phyloP scores from a whole-genome alignment of 768 basidiomycete species.

The Leucocoprinus birnbaumii region DNA sequence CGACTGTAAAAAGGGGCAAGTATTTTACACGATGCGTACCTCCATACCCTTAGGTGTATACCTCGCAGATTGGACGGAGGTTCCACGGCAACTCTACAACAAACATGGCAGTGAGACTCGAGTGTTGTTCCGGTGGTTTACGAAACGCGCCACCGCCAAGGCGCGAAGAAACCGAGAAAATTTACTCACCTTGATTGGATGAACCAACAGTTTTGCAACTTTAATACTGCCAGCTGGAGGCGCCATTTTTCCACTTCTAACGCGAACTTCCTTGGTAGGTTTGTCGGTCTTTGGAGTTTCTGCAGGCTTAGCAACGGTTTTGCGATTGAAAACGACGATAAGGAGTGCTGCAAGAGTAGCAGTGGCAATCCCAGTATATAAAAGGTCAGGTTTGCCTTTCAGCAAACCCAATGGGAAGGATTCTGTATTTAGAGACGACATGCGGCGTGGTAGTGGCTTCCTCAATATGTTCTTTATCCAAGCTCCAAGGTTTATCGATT shows the following conservation, averaged over 20 bases:
- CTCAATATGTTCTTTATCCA: background rate
- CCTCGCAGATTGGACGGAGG: conserved; percentile 49
- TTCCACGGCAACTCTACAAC: conserved; percentile 68
- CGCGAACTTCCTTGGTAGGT: too few relatives aligned
- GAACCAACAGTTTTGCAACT: conserved; percentile 58
- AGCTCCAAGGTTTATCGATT: background rate
- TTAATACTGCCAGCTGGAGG: conserved; percentile 28
- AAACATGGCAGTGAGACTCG: too few relatives aligned
- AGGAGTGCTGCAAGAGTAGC: background rate
- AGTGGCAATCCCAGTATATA: conserved; percentile 4
- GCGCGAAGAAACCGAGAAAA: too few relatives aligned
- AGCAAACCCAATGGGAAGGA: conserved; percentile 2
- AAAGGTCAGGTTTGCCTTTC: background rate
- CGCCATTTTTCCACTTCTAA: conserved; percentile 5
- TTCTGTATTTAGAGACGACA: background rate
- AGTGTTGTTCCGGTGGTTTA: too few relatives aligned
- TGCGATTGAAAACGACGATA: conserved; percentile 8
- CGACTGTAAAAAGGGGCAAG: background rate
- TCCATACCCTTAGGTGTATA: conserved; percentile 66
- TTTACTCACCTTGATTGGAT: conserved; percentile 62
- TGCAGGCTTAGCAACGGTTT: background rate
- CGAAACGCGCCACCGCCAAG: too few relatives aligned
- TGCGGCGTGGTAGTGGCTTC: background rate
- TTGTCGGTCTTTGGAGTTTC: background rate
- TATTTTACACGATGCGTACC: conserved; percentile 29